phyloP scores from a whole-genome alignment of 208 protist species.

The Herpetomonas samuelpessoai region DNA sequence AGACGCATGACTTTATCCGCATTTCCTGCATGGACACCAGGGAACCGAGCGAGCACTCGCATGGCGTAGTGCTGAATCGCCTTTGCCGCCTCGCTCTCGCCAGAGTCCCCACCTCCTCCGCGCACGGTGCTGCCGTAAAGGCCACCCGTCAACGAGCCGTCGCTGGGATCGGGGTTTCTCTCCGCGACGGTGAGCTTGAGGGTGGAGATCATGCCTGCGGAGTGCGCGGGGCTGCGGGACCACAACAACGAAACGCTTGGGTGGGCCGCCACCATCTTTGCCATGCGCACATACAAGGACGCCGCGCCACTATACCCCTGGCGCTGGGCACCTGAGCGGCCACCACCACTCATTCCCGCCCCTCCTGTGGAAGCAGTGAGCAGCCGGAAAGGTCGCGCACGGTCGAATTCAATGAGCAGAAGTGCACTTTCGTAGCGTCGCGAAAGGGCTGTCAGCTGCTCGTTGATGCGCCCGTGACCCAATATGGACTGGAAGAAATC shows the following conservation, averaged over 20 bases:
- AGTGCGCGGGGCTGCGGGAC: conserved; percentile 71
- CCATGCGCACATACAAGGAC: conserved; percentile 54
- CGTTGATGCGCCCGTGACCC: conserved; percentile 54
- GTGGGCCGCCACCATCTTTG: conserved; percentile 49
- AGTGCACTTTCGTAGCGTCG: conserved; percentile 59
- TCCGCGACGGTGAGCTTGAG: conserved; percentile 61
- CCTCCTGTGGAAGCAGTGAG: conserved; percentile 4
- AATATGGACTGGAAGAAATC: conserved; percentile 78
- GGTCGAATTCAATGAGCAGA: conserved; percentile 78
- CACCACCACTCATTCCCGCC: background rate
- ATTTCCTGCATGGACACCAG: conserved; percentile 67
- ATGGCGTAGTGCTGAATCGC: conserved; percentile 53
- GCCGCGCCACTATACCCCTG: background rate
- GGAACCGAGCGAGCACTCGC: conserved; percentile 71
- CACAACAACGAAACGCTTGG: conserved; percentile 68
- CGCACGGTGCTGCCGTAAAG: conserved; percentile 19
- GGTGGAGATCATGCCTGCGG: conserved; percentile 57
- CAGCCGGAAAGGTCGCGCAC: conserved; percentile 54
- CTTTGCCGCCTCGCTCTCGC: conserved; percentile 31
- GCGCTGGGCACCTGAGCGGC: background rate
- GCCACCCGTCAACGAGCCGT: conserved; percentile 47
- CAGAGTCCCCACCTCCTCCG: conserved; percentile 15
- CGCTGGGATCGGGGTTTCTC: conserved; percentile 56
- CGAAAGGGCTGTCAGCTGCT: conserved; percentile 66
- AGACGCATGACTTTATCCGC: conserved; percentile 57